Evolutionary conservation across 2,329 filamentous ascomycete species (phyloP), one percentile per base, ranked within the genome.

Genomic region (Pseudocercospora ulei): DNA sequence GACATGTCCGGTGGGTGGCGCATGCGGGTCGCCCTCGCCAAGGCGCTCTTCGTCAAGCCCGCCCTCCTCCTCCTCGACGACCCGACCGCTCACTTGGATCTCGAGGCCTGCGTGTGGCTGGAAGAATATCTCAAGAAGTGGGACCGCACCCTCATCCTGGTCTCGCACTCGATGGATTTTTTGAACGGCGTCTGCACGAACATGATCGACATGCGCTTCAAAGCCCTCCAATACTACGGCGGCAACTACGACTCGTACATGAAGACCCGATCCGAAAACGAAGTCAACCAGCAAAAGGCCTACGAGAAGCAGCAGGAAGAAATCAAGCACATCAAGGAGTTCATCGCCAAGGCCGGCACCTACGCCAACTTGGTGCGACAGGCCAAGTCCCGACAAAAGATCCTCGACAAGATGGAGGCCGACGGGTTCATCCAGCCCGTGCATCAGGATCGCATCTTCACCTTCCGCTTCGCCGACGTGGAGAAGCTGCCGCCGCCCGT

Each of bases 1-100:
- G 92, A 98, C 65, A 98, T 98, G 92, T 98, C 90, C 52, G 90
- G 90, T 84, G 90, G 90, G 56, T 98, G 90, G 90, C 80, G 88
- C 73, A 98, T 98, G 90, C 85, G 92, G 75, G 90, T 98, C 43
- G 90, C 90, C 41, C 79, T 98, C 46, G 90, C 75, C 62, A 95
- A 96, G 73, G 90, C 90, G 41, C 80, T 98, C 37, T 98, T 98
- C 71, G 88, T 98, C 68, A 93, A 92, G 75, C 90, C 92, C 22
- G 90, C 86, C 11, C 74, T 98, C 41, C 78, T 98, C 35, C 75
- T 98, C 52, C 86, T 98, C 57, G 90, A 98, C 63, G 90, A 98
- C 71, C 90, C 90, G 27, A 98, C 90, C 51, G 90, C 90, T 60
- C 90, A 98, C 77, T 82, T 98, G 77, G 90, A 98, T 72, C 75